Conservation (phyloP, 164 flowering plant genomes). For the Vitis vinifera region ASM3070453v1 NC_081815.1:3336501-3337000, state of each 20-base stretch:
- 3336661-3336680: no score
- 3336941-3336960: neutral
- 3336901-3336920: conserved; percentile 68
- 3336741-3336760: conserved; percentile 49
- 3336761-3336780: conserved; percentile 63
- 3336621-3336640: no score
- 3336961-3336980: neutral
- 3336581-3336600: no score
- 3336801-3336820: conserved; percentile 55
- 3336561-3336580: no score
- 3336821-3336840: conserved; percentile 44
- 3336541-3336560: no score
- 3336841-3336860: conserved; percentile 47
- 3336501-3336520: neutral
- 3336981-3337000: conserved; percentile 5
- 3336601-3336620: no score
- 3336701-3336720: conserved; percentile 52
- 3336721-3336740: conserved; percentile 51
- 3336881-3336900: conserved; percentile 69
- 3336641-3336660: neutral
- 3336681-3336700: neutral
- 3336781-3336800: conserved; percentile 63
- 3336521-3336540: no score
- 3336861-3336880: conserved; percentile 75
- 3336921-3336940: neutral